Conservation (phyloP, 345 rosid species). For the Melaleuca quinquenervia region DNA sequence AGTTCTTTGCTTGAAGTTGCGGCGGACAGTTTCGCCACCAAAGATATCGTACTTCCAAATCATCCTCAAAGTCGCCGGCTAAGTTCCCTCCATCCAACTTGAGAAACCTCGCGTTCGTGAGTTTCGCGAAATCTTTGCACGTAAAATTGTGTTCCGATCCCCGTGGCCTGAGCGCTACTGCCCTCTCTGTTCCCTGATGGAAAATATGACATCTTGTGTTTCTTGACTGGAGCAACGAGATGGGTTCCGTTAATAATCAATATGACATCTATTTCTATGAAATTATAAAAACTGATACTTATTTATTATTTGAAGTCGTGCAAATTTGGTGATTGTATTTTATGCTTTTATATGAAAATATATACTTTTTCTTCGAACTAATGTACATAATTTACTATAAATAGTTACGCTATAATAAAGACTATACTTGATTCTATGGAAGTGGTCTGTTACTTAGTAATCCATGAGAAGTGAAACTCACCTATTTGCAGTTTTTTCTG, state of each 20-base stretch:
- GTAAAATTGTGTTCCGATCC: not conserved
- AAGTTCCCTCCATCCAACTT: not conserved
- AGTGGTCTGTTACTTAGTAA: not conserved
- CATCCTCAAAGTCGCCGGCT: not conserved
- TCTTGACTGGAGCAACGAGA: not conserved
- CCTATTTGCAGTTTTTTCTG: not conserved
- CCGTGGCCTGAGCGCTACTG: not conserved
- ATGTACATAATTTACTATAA: not conserved
- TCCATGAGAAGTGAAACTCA: not conserved
- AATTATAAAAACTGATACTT: too few relatives aligned
- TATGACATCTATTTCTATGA: too few relatives aligned
- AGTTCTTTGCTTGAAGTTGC: not conserved
- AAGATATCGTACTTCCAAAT: not conserved
- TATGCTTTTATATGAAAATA: not conserved
- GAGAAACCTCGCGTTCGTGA: not conserved
- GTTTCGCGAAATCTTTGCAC: accelerated
- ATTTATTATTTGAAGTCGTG: not conserved
- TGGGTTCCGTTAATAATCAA: too few relatives aligned
- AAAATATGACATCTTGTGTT: too few relatives aligned
- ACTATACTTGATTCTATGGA: not conserved
- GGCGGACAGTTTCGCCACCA: not conserved
- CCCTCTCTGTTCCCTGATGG: not conserved
- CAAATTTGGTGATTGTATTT: not conserved
- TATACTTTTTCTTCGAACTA: not conserved
- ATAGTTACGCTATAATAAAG: not conserved